These are phyloP conservation scores for Piper betle DNA, from an alignment of 164 flowering plant species.

Conservation along the genomic window DNA sequence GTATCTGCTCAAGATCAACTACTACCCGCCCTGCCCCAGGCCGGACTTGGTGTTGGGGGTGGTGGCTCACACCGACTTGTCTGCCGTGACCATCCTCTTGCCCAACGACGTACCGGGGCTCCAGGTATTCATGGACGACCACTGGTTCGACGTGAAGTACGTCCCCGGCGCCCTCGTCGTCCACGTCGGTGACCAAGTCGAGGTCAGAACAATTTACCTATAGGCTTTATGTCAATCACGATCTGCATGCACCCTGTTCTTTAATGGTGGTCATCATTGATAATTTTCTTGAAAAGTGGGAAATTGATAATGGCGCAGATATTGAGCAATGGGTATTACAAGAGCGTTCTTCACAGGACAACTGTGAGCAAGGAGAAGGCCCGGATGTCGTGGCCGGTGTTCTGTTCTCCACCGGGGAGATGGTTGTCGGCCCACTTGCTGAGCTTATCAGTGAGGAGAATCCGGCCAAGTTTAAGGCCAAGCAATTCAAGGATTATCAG, in stretches of 20 bases:
- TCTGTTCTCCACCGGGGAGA: conserved; percentile 43
- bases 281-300: background rate
- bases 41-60: conserved; percentile 38
- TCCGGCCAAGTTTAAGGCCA: conserved; percentile 52
- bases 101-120: conserved; percentile 36
- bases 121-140: conserved; percentile 24
- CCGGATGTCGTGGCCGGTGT: conserved; percentile 65
- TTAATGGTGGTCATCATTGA: background rate
- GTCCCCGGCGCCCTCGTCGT: conserved; percentile 26
- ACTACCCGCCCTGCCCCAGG: conserved; percentile 38
- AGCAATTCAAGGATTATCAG: conserved; percentile 45
- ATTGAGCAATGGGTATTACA: conserved; percentile 47
- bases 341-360: conserved; percentile 38
- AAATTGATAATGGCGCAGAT: conserved; percentile 18
- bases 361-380: conserved; percentile 44
- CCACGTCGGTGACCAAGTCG: conserved; percentile 30
- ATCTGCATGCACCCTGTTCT: no score
- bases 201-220: conserved; percentile 11
- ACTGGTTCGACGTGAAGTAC: conserved; percentile 24
- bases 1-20: conserved; percentile 15
- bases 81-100: conserved; percentile 21
- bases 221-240: no score
- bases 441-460: conserved; percentile 36
- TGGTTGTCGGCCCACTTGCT: conserved; percentile 47
- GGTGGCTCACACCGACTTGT: conserved; percentile 30